Evolutionary conservation across 257 asterid species (phyloP).

Genomic region (Penstemon newberryi): DNA sequence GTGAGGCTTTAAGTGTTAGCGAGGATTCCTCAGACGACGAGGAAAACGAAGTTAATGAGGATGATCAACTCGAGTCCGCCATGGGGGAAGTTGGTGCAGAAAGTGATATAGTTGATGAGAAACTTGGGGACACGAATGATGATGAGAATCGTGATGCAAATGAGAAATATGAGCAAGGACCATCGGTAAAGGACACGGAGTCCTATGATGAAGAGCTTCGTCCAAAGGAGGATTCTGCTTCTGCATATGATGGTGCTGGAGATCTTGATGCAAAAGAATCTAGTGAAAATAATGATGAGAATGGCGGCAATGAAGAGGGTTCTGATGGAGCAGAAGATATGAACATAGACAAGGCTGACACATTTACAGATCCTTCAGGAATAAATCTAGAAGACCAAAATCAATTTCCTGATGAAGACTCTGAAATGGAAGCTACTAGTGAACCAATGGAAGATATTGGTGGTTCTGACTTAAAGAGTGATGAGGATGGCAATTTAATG

Average conservation of each 20-base stretch:
- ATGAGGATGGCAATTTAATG: slow-evolving; percentile 37
- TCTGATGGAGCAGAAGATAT: slow-evolving; percentile 53
- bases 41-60: slow-evolving; percentile 49
- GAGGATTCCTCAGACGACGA: slow-evolving; percentile 73
- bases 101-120: slow-evolving; percentile 77
- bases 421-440: slow-evolving; percentile 34
- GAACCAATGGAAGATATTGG: slow-evolving; percentile 60
- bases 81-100: slow-evolving; percentile 76
- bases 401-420: slow-evolving; percentile 46
- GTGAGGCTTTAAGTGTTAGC: slow-evolving; percentile 61
- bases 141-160: slow-evolving; percentile 38
- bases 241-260: slow-evolving; percentile 41
- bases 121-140: slow-evolving; percentile 46
- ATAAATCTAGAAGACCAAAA: slow-evolving; percentile 57
- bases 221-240: slow-evolving; percentile 62
- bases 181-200: slow-evolving; percentile 54
- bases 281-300: slow-evolving; percentile 41
- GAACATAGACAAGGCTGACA: slow-evolving; percentile 64
- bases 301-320: slow-evolving; percentile 41
- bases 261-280: slow-evolving; percentile 46
- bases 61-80: slow-evolving; percentile 73
- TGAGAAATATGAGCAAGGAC: slow-evolving; percentile 83
- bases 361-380: slow-evolving; percentile 64
- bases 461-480: slow-evolving; percentile 43
- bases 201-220: slow-evolving; percentile 65